Evolutionary conservation across 169 alveolate species (phyloP).

Genomic region (Toxoplasma gondii): DNA sequence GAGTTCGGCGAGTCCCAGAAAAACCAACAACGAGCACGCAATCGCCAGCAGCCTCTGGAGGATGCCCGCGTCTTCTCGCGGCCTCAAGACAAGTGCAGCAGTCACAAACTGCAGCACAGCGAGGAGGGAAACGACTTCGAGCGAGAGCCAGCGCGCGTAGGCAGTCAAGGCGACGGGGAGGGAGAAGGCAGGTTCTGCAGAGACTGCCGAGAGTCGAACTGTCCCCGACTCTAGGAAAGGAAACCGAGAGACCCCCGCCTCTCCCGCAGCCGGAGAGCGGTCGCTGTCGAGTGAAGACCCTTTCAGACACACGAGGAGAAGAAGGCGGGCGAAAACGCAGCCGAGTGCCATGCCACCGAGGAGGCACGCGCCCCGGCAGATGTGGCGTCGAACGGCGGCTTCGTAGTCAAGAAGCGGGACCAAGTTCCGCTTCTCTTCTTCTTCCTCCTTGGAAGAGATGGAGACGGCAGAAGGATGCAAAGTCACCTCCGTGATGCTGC

Average conservation of each 20-base stretch:
- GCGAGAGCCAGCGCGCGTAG: slow-evolving; percentile 16
- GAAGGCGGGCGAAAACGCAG: not conserved
- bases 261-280: not conserved
- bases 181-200: not conserved
- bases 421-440: not conserved
- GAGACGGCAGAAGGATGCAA: not conserved
- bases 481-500: not conserved
- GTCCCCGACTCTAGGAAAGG: not conserved
- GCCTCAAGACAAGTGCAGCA: not conserved
- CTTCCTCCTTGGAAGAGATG: not conserved
- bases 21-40: not conserved
- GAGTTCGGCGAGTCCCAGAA: not conserved
- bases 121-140: not conserved
- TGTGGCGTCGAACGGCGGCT: not conserved
- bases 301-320: not conserved
- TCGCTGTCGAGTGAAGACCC: not conserved
- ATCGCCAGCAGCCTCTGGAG: not conserved
- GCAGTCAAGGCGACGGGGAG: not conserved
- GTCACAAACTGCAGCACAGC: not conserved
- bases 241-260: not conserved
- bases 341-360: not conserved
- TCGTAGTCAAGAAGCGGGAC: not conserved
- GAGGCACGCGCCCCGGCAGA: not conserved
- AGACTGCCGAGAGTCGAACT: not conserved
- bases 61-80: not conserved